phyloP scores from a whole-genome alignment of 768 basidiomycete genomes.

The Suillus brevipes region DNA sequence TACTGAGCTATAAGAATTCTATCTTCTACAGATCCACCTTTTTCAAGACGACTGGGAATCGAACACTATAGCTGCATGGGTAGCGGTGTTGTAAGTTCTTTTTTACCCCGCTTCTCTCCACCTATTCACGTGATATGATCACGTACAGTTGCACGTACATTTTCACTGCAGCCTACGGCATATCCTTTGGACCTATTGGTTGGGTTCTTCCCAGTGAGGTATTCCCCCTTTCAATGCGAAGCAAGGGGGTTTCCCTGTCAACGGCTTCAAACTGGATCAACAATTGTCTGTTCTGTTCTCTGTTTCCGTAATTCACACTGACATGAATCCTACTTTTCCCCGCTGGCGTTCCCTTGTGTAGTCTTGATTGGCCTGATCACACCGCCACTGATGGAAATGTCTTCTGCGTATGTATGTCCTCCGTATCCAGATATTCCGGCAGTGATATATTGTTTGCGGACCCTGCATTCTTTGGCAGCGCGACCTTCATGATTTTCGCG shows the following conservation, averaged over 20 bases:
- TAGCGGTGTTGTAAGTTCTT: constrained; percentile 58
- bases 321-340: not conserved
- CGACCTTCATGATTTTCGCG: constrained; percentile 70
- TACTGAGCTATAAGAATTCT: not conserved
- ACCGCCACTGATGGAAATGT: constrained; percentile 61
- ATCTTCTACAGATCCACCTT: constrained; percentile 39
- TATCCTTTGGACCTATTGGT: constrained; percentile 76
- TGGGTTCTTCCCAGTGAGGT: constrained; percentile 88
- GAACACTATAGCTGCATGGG: constrained; percentile 62
- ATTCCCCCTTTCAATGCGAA: constrained; percentile 75
- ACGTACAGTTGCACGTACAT: constrained; percentile 59
- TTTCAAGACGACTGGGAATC: constrained; percentile 59
- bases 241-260: constrained; percentile 79
- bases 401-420: constrained; percentile 48
- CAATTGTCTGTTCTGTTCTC: constrained; percentile 53
- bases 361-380: constrained; percentile 78
- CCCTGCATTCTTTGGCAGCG: constrained; percentile 35
- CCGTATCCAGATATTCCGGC: not conserved
- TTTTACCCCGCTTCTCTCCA: not conserved
- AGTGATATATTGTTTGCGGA: not conserved
- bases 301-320: not conserved
- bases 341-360: constrained; percentile 24
- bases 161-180: constrained; percentile 77
- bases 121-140: not conserved
- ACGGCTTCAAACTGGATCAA: constrained; percentile 88